Evolutionary conservation across 805 yeast species (phyloP), one percentile per base, ranked within the genome.

Genomic region (Teunomyces pallodes): DNA sequence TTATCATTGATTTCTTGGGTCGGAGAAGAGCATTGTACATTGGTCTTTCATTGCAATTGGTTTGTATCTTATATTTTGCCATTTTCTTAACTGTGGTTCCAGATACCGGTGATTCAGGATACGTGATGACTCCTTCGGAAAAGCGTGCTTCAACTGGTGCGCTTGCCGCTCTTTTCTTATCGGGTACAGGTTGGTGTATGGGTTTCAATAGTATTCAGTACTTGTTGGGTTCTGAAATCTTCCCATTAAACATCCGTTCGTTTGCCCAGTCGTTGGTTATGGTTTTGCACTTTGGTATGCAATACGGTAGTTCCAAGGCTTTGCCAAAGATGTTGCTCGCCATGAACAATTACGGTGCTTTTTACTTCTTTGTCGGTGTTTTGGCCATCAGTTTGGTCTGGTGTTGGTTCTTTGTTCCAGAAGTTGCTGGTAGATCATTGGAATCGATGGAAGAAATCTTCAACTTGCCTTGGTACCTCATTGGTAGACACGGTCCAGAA

Each of bases 201-300:
- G 64, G 64, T 9, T 60, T 57, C 54, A 60, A 60, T 51, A 48
- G 57, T 5, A 52, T 59, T 16, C 64, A 60, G 42, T 60, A 60
- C 43, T 59, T 60, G 47, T 46, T 60, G 45, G 61, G 61, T 9
- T 59, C 64, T 4, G 64, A 60, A 31, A 59, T 60, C 28, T 60
- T 60, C 50, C 61, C 62, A 14, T 52, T 60, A 49, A 54, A 54
- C 32, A 52, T 57, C 41, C 60, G 64, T 47, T 56, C 61, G 6
- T 59, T 60, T 42, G 62, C 60, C 13, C 61, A 57, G 39, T 57
- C 61, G 20, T 32, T 53, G 29, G 55, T 57, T 17, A 60, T 60
- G 64, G 58, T 60, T 12, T 58, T 60, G 52, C 64, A 60, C 45
- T 60, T 60, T 48, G 64, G 61, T 8, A 59, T 56, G 55, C 64